phyloP scores from a whole-genome alignment of 2,329 filamentous ascomycete species.

The Diplodia sapinea region DNA sequence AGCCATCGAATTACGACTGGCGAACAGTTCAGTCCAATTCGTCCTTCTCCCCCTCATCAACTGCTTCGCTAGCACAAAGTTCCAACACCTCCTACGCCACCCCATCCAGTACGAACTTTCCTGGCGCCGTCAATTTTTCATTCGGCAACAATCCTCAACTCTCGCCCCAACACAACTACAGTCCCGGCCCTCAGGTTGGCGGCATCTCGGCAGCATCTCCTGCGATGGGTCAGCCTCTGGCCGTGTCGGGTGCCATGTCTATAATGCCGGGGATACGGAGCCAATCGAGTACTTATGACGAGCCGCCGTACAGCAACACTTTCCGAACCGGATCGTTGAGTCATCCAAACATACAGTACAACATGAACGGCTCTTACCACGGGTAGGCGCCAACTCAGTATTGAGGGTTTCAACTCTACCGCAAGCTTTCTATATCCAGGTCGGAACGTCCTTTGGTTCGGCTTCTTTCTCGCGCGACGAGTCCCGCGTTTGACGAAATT shows the following conservation, averaged over 20 bases:
- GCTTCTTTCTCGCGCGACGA: slow-evolving; percentile 16
- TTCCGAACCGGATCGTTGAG: slow-evolving; percentile 27
- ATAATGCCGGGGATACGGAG: slow-evolving; percentile 28
- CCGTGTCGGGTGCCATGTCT: slow-evolving; percentile 2
- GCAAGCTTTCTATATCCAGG: slow-evolving; percentile 3
- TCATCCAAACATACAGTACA: slow-evolving; percentile 28
- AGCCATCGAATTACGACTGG: slow-evolving; percentile 27
- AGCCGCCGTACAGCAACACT: slow-evolving; percentile 23
- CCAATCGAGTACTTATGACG: slow-evolving; percentile 13
- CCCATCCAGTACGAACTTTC: slow-evolving; percentile 26
- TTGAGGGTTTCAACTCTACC: slow-evolving; percentile 6
- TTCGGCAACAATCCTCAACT: slow-evolving; percentile 26
- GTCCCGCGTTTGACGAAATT: slow-evolving; percentile 17
- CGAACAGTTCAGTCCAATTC: slow-evolving; percentile 26
- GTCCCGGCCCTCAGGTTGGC: slow-evolving; percentile 21
- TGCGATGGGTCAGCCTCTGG: slow-evolving; percentile 18
- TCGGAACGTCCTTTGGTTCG: slow-evolving; percentile 8
- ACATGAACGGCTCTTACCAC: slow-evolving; percentile 17
- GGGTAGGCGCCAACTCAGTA: slow-evolving; percentile 10
- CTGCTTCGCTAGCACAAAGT: slow-evolving; percentile 25
- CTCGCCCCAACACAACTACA: slow-evolving; percentile 24
- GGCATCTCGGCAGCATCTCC: slow-evolving; percentile 27
- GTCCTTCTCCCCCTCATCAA: slow-evolving; percentile 23
- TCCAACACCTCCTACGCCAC: slow-evolving; percentile 25
- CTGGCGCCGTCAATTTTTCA: slow-evolving; percentile 26